Conservation (phyloP, 352 stramenopile genomes). For the Plasmopara muralis region DNA sequence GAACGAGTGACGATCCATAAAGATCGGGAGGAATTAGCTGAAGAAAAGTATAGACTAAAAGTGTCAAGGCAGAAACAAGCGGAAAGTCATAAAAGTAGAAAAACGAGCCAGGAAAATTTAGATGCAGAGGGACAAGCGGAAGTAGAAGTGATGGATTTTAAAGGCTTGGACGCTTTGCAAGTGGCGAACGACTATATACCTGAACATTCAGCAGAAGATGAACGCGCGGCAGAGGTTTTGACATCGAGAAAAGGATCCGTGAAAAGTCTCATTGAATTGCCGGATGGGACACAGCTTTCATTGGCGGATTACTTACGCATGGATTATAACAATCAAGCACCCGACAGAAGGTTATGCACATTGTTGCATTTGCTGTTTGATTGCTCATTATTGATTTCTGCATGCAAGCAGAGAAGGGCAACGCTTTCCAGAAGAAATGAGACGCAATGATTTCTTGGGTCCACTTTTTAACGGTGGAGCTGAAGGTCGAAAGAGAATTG, state of each 20-base stretch:
- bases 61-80: conserved; percentile 39
- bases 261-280: conserved; percentile 51
- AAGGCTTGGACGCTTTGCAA: conserved; percentile 25
- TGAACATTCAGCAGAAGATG: conserved; percentile 21
- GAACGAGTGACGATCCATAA: conserved; percentile 57
- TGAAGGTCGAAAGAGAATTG: conserved; percentile 49
- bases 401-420: conserved; percentile 23
- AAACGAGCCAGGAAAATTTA: conserved; percentile 11
- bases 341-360: conserved; percentile 47
- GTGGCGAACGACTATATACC: conserved; percentile 20
- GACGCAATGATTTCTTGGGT: conserved; percentile 49
- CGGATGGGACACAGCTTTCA: conserved; percentile 48
- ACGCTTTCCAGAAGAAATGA: conserved; percentile 44
- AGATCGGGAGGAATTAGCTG: conserved; percentile 53
- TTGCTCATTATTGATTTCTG: neutral
- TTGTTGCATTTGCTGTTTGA: conserved; percentile 7
- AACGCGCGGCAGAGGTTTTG: conserved; percentile 26
- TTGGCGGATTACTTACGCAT: conserved; percentile 61
- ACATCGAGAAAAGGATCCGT: conserved; percentile 27
- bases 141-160: conserved; percentile 21
- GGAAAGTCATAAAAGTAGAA: conserved; percentile 2
- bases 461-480: conserved; percentile 56
- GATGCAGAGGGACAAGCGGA: conserved; percentile 16
- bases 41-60: conserved; percentile 48
- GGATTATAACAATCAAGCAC: conserved; percentile 22